Evolutionary conservation across 306 rosid species (phyloP).

Genomic region (Quillaja saponaria): DNA sequence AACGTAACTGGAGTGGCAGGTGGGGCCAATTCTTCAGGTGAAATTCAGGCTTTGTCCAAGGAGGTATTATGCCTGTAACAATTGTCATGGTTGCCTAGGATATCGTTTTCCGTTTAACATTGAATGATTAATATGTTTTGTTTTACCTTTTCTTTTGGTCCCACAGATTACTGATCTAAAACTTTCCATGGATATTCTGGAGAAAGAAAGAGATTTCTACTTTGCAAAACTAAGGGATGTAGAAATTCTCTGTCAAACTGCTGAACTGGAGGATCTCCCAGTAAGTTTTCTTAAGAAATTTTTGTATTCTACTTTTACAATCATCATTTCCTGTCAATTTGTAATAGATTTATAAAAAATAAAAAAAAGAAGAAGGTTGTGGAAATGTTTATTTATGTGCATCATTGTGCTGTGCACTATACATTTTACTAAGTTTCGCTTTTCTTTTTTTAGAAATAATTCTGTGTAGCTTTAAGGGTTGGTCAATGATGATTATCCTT

Average conservation of each 20-base stretch:
- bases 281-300: slow-evolving; percentile 49
- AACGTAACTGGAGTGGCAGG: slow-evolving; percentile 49
- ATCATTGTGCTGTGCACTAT: too few relatives aligned
- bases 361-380: too few relatives aligned
- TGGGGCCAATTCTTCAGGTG: slow-evolving; percentile 47
- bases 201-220: slow-evolving; percentile 96
- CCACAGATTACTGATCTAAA: slow-evolving; percentile 81
- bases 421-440: neutral
- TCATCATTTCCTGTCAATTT: neutral
- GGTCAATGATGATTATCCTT: too few relatives aligned
- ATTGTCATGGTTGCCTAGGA: slow-evolving; percentile 12
- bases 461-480: too few relatives aligned
- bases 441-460: neutral
- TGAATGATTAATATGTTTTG: neutral
- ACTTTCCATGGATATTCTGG: slow-evolving; percentile 81
- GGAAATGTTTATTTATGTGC: too few relatives aligned
- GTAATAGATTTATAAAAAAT: neutral
- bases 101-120: slow-evolving; percentile 10
- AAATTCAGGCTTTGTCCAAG: slow-evolving; percentile 71
- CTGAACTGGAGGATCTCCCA: slow-evolving; percentile 75
- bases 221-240: slow-evolving; percentile 90
- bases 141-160: slow-evolving; percentile 25
- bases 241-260: slow-evolving; percentile 82
- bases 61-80: slow-evolving; percentile 51
- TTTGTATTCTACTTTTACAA: slow-evolving; percentile 3